Evolutionary conservation across 345 rosid species (phyloP).

Genomic region (Pugionium cornutum): DNA sequence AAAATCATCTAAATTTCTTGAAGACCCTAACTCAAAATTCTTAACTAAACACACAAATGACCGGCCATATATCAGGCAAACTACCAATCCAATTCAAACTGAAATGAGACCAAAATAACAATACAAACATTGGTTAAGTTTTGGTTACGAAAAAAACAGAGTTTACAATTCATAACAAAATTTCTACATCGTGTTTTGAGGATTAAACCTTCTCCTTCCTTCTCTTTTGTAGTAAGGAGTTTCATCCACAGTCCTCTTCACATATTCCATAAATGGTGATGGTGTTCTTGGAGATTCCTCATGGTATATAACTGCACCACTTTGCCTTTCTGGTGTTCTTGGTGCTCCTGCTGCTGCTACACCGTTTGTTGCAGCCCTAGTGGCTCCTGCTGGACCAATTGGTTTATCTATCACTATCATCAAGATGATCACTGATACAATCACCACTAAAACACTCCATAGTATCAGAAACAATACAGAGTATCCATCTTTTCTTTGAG

Average conservation of each 20-base stretch:
- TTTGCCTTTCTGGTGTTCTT: slow-evolving; percentile 55
- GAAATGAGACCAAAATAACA: too few species aligned
- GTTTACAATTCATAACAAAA: slow-evolving; percentile 17
- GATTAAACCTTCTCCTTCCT: slow-evolving; percentile 73
- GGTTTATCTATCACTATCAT: slow-evolving; percentile 31
- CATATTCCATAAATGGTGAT: slow-evolving; percentile 78
- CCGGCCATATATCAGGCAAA: too few species aligned
- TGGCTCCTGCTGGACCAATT: too few species aligned
- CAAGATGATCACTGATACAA: slow-evolving; percentile 28
- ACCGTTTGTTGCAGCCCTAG: slow-evolving; percentile 36
- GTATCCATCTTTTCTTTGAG: slow-evolving; percentile 19
- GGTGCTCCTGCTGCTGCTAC: slow-evolving; percentile 46
- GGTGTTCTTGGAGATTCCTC: slow-evolving; percentile 87
- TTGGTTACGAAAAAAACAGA: slow-evolving; percentile 23
- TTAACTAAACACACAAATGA: too few species aligned
- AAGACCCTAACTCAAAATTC: too few species aligned
- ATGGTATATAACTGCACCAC: slow-evolving; percentile 36
- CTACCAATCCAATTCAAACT: too few species aligned
- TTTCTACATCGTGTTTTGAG: slow-evolving; percentile 72
- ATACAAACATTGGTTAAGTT: slow-evolving; percentile 3
- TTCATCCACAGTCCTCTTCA: slow-evolving; percentile 82
- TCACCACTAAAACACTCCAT: slow-evolving; percentile 29
- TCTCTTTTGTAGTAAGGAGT: slow-evolving; percentile 80
- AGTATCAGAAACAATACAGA: slow-evolving; percentile 33
- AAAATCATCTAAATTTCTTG: too few species aligned